Evolutionary conservation across 2,329 filamentous ascomycete genomes (phyloP), one percentile per base, ranked within the genome.

Genomic region (Rasamsonia emersonii): DNA sequence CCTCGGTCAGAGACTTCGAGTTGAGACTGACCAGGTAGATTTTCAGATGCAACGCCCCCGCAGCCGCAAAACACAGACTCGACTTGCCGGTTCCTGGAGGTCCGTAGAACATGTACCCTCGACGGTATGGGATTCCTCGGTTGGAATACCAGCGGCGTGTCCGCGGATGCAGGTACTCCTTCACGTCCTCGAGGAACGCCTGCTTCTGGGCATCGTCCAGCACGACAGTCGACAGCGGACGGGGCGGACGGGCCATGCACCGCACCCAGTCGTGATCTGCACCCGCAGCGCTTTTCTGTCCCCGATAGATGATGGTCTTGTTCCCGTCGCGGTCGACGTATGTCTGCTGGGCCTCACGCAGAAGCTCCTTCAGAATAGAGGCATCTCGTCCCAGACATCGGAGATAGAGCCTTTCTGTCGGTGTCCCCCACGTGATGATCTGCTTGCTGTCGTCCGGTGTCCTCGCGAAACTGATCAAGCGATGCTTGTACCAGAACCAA

Each of bases 11-110:
- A 2, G 65, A 64, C 18, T 53, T 60, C 3, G 77, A 81, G 51
- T 71, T 81, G 24, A 86, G 60, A 46, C 71, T 79, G 41, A 85
- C 68, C 34, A 85, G 79, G 55, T 84, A 85, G 40, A 86, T 79
- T 29, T 73, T 69, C 59, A 86, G 69, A 37, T 75, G 73, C 51
- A 85, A 79, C 47, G 75, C 71, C 4, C 81, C 81, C 0, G 81
- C 79, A 30, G 83, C 66, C 0, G 81, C 80, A 24, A 85, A 69
- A 41, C 74, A 79, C 1, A 86, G 66, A 27, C 77, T 82, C 26
- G 76, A 82, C 57, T 89, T 91, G 9, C 84, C 83, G 0, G 82
- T 88, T 1, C 84, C 83, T 0, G 83, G 83, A 0, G 84, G 83
- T 0, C 86, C 86, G 42, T 88, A 68, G 10, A 93, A 75, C 0